A percentile compares a stretch with the other conserved stretches of the same genome.
Conservation (phyloP, 495 filamentous ascomycete genomes). For the Lindgomyces ingoldianus region DNA sequence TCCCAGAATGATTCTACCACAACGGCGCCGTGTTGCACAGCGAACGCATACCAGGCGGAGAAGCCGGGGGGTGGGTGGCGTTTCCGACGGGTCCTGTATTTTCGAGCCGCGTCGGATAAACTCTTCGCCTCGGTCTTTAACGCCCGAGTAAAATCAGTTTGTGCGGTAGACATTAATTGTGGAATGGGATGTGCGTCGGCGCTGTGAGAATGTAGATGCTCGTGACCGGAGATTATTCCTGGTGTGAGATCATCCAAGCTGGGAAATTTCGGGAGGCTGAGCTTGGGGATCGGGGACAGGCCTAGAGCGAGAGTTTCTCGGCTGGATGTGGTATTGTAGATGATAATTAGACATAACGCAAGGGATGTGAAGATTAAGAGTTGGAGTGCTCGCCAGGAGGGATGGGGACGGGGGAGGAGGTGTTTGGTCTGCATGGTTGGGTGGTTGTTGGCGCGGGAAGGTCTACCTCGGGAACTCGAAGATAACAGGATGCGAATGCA, state of each 20-base stretch:
- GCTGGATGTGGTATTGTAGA: constrained; percentile 8
- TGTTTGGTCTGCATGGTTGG: background rate
- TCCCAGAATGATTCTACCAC: constrained; percentile 47
- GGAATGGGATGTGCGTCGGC: constrained; percentile 40
- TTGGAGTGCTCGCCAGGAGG: constrained; percentile 25
- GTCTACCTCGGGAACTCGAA: no score
- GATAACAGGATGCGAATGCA: no score
- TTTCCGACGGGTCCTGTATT: constrained; percentile 38
- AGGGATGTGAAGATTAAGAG: constrained; percentile 11
- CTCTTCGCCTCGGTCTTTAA: constrained; percentile 32
- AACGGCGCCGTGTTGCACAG: constrained; percentile 36
- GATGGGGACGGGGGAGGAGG: background rate
- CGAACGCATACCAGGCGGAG: constrained; percentile 44
- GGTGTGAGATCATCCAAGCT: background rate
- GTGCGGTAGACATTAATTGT: constrained; percentile 35
- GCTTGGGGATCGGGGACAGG: no score
- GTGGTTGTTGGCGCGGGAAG: no score
- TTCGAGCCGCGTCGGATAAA: constrained; percentile 39
- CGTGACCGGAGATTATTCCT: background rate
- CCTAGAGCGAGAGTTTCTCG: no score
- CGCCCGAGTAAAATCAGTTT: constrained; percentile 17
- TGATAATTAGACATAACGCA: constrained; percentile 9
- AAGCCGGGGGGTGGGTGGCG: constrained; percentile 47
- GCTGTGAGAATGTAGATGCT: background rate
- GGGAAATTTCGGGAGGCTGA: no score